Base-by-base conservation (phyloP, 768 basidiomycete genomes). In the Agaricus bisporus region DNA sequence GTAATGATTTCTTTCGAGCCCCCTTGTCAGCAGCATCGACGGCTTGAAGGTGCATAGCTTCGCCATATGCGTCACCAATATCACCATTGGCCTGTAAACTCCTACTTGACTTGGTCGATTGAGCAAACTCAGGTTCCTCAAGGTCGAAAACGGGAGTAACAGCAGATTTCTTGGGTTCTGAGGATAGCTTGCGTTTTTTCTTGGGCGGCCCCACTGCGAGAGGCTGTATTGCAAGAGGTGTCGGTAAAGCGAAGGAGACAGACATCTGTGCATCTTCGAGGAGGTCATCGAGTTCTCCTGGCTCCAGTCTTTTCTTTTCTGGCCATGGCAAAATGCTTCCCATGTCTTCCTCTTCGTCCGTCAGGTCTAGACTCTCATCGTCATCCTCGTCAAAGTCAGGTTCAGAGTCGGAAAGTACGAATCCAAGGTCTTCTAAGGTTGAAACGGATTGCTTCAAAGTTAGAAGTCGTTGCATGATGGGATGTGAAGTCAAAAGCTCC, bases 391-490 rank as follows among this genome's bases (percentile, higher is more conserved):
- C 73, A 4, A 76, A 75, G 15, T 74, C 73, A 14, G 75, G 72
- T 2, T 78, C 76, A 3, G 75, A 75, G 41, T 79, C 77, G 39
- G 76, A 71, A 49, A 66, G 65, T 10, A 76, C 76, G 56, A 95
- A 85, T 65, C 88, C 87, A n/a, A 95, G 78, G 45, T 85, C 86
- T 69, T 97, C 94, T 47, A 98, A 77, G 11, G 83, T 88, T 25
- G 78, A 67, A 15, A 98, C 74, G 1, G 85, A 82, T 65, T 91
- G 83, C 68, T 95, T 95, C 43, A 98, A 79, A 12, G 82, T 78
- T 28, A 95, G 73, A 3, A 98, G 78, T 9, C 93, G 86, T 28
- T 73, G 69, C 54, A 91, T 75, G 60, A 93, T 83, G 4, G 90
- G 87, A 63, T 85, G 86, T 14, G 74, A 68, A 63, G 79, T 81